These are phyloP conservation scores for Boletus rufocinnamomeus DNA, from an alignment of 768 basidiomycete genomes.

Conservation along the genomic window DNA sequence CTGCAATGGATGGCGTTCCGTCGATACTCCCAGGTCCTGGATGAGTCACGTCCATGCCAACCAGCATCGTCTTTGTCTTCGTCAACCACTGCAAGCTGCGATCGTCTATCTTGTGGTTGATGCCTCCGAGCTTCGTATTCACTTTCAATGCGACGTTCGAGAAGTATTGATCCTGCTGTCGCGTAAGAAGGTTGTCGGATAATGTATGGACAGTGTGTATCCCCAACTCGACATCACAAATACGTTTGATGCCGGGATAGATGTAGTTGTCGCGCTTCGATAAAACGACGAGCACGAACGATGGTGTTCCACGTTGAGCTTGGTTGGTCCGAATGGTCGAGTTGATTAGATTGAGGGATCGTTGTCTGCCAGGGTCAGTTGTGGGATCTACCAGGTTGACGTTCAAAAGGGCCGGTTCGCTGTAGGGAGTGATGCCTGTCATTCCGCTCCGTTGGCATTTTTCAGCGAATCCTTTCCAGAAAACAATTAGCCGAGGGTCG, in stretches of 20 bases:
- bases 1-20: conserved; percentile 82
- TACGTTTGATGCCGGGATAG: conserved; percentile 79
- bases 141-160: conserved; percentile 82
- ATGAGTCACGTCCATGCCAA: conserved; percentile 86
- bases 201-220: conserved; percentile 72
- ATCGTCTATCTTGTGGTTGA: conserved; percentile 73
- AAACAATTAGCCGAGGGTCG: conserved; percentile 31
- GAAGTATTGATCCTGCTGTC: conserved; percentile 77
- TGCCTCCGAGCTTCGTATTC: conserved; percentile 80
- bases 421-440: conserved; percentile 51
- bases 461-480: conserved; percentile 53
- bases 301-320: conserved; percentile 42
- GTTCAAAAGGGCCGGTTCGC: conserved; percentile 41
- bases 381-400: conserved; percentile 3
- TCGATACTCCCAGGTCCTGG: conserved; percentile 64
- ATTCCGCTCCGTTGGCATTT: conserved; percentile 68
- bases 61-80: conserved; percentile 73
- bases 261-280: conserved; percentile 70
- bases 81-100: conserved; percentile 63
- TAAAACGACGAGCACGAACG: conserved; percentile 70
- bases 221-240: conserved; percentile 76
- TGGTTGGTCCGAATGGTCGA: conserved; percentile 39
- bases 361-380: conserved; percentile 38
- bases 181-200: conserved; percentile 56
- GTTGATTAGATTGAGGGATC: conserved; percentile 45